Base-by-base conservation (phyloP, 768 basidiomycete genomes). In the Lactarius sp. region DNA sequence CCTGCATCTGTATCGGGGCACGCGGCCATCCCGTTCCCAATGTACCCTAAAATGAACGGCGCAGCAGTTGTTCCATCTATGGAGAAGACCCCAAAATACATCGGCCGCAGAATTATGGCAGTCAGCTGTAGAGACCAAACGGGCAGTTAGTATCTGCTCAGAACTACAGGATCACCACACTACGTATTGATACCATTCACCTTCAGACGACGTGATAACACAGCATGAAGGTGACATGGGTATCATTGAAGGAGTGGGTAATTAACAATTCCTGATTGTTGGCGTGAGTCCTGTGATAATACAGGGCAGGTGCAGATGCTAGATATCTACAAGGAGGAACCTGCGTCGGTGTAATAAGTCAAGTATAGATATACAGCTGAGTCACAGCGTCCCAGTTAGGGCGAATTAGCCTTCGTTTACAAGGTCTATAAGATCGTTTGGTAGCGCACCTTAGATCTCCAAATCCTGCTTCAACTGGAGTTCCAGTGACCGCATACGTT, bases 401-500 rank as follows among this genome's bases (percentile, higher is more conserved):
- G 39, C 27, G 8, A 49, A 27, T 61, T 20, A 56, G 14, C 9
- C 6, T 31, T 14, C 9, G 1, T n/a, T 6, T 16, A 31, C 22
- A 18, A 12, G 13, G 14, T 16, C n/a, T 20, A 54, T 39, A 18
- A 6, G 22, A 13, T 16, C 22, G 20, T 18, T 37, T 7, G 53
- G 49, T 10, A 10, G 20, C 60, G 47, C 18, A 51, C 51, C 50
- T 60, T 50, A 66, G 12, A 66, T 52, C 31, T 64, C 63, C 18
- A 66, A 59, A 50, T 65, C 52, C 12, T 64, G 56, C 49, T 53
- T 64, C 62, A 66, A 46, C 62, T 66, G 56, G 14, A 54, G 65
- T 39, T 66, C 65, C 7, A 65, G 52, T 13, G 62, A 41, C 47
- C 58, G 56, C 6, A 59, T 59, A 42, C 52, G 65, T 39, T 58